Percentiles rank a stretch among this genome's conserved stretches.
Evolutionary conservation across 2,329 filamentous ascomycete genomes (phyloP).

Genomic region (Aspergillus udagawae): DNA sequence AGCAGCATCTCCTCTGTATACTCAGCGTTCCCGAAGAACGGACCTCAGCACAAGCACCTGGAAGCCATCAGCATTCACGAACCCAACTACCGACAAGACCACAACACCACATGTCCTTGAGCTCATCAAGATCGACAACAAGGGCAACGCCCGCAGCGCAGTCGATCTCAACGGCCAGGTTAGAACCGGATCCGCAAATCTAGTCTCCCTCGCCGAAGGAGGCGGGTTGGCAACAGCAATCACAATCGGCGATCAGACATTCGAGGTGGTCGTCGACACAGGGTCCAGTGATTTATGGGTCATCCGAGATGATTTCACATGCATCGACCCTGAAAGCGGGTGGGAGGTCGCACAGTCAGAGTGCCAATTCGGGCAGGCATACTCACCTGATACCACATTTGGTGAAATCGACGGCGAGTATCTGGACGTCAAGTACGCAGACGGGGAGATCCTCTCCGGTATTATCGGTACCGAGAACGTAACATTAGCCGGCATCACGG

Average conservation of each 20-base stretch:
- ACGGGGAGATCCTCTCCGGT: conserved; percentile 19
- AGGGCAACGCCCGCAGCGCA: conserved; percentile 3
- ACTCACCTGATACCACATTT: conserved; percentile 12
- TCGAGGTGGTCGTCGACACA: conserved; percentile 44
- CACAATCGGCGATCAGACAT: conserved; percentile 24
- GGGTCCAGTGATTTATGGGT: conserved; percentile 49
- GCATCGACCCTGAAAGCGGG: conserved; percentile 21
- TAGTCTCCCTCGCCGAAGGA: conserved; percentile 13
- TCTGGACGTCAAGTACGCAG: conserved; percentile 22
- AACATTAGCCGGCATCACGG: conserved; percentile 18
- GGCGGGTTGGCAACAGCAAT: conserved; percentile 15
- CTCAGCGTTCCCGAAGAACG: neutral
- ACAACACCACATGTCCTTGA: neutral
- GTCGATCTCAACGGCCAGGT: conserved; percentile 4
- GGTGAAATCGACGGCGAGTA: conserved; percentile 16
- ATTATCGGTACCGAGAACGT: conserved; percentile 20
- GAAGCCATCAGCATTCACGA: conserved; percentile 5
- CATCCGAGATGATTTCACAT: conserved; percentile 30
- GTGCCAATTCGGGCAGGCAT: conserved; percentile 19
- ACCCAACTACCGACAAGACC: neutral
- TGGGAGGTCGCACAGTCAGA: neutral
- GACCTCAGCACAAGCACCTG: conserved; percentile 4
- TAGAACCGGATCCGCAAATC: neutral
- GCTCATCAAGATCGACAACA: conserved; percentile 6
- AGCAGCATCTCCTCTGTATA: neutral